These are phyloP conservation scores for Cyberlindnera sargentensis DNA, from an alignment of 805 yeast species.

Conservation along the genomic window DNA sequence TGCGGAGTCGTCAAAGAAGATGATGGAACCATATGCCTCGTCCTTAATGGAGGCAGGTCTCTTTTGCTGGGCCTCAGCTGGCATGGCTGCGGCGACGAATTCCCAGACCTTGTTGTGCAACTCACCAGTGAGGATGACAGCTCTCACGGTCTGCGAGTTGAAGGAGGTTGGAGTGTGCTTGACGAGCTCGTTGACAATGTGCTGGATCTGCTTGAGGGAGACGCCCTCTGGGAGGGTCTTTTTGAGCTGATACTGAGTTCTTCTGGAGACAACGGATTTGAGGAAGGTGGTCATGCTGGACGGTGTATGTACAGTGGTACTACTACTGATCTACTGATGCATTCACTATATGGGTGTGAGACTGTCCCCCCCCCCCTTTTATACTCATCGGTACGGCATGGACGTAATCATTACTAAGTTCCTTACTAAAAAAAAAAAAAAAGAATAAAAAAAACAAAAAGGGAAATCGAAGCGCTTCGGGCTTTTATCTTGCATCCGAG, in stretches of 20 bases:
- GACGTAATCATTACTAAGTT: too few species aligned
- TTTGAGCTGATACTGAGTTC: conserved; percentile 40
- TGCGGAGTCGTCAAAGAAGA: conserved; percentile 39
- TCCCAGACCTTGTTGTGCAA: conserved; percentile 41
- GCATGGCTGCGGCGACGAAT: conserved; percentile 31
- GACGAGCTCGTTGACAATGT: conserved; percentile 35
- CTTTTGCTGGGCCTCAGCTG: conserved; percentile 30
- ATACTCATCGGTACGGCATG: too few species aligned
- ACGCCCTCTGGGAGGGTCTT: conserved; percentile 38
- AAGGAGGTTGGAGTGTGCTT: conserved; percentile 45
- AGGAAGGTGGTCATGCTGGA: conserved; percentile 15
- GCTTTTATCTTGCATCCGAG: too few species aligned
- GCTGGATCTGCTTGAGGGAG: conserved; percentile 32
- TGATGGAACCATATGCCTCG: conserved; percentile 42
- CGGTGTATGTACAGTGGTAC: neutral
- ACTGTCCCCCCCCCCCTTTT: too few species aligned
- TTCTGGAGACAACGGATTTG: conserved; percentile 33
- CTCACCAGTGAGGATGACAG: conserved; percentile 39
- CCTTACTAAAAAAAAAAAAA: too few species aligned
- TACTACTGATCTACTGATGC: neutral
- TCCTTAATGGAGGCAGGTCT: conserved; percentile 37
- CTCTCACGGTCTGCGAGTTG: conserved; percentile 45
- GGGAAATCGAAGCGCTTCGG: too few species aligned
- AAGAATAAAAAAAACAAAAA: too few species aligned
- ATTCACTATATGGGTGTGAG: too few species aligned